Evolutionary conservation across 176 grass and related monocot species (phyloP), one percentile per base, ranked within the genome.

Genomic region (Oryza meyeriana): DNA sequence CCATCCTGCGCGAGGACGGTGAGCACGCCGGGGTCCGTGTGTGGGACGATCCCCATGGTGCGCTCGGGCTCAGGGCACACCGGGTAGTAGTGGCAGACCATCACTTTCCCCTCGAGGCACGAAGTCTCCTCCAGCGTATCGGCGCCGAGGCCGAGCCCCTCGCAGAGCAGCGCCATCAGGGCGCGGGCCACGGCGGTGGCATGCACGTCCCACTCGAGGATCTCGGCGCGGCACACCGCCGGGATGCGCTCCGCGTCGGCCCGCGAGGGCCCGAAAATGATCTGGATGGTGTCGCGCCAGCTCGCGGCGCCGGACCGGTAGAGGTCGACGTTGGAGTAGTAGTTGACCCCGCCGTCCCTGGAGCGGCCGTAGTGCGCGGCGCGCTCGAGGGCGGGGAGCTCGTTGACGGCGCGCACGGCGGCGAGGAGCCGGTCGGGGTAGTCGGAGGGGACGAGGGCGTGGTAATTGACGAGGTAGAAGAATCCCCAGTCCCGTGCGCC

Each of bases 61-160:
- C 80, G 83, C 26, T 97, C 88, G 11, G 94, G 94, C 87, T 97
- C 90, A 0, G 94, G 94, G 85, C 92, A 97, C 35, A 83, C 83
- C 9, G 94, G 94, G 71, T 97, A 97, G 87, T 97, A 97, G 61
- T 97, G 94, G 85, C 94, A 92, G 28, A 75, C 92, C 88, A 94
- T 92, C 40, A 75, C 1, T 69, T 72, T 97, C 38, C 92, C 89
- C 26, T 92, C 87, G 2, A 87, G 74, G 45, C 84, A 88, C 24
- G 92, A 88, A 6, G 78, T 28, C 55, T 74, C 82, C 71, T 84
- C 85, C 34, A 94, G 77, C 68, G 28, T 9, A 8, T 74, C 33
- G 2, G 69, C 14, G 0, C 17, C 41, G 6, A 90, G 34, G 10
- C 92, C 89, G 4, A 97, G 90, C 34, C 89, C 92, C 83, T 90